These are phyloP conservation scores for Pythium rishiriense DNA, from an alignment of 352 stramenopile species.

Conservation along the genomic window DNA sequence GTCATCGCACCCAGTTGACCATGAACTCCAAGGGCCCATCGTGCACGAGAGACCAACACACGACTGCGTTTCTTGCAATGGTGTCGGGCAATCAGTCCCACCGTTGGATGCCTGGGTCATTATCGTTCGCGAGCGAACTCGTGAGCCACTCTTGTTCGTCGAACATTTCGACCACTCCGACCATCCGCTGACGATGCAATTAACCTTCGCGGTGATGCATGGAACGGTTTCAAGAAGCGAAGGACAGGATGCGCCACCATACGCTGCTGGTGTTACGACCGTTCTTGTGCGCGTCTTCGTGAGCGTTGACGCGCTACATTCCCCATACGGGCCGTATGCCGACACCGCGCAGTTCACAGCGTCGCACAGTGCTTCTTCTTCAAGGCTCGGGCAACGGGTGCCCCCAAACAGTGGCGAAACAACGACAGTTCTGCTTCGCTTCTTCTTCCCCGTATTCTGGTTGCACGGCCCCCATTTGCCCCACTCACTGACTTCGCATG, in stretches of 20 bases:
- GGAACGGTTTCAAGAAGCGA: conserved; percentile 13
- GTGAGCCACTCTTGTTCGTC: conserved; percentile 15
- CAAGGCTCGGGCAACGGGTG: conserved; percentile 38
- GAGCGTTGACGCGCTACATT: conserved; percentile 36
- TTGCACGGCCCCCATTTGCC: conserved; percentile 42
- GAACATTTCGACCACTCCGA: conserved; percentile 31
- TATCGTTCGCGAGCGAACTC: conserved; percentile 30
- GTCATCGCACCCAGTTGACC: conserved; percentile 35
- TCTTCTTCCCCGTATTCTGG: conserved; percentile 30
- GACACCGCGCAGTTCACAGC: conserved; percentile 42
- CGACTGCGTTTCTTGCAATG: conserved; percentile 14
- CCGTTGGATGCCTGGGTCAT: conserved; percentile 32
- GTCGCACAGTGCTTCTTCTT: conserved; percentile 39
- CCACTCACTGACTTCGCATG: conserved; percentile 33
- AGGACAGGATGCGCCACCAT: conserved; percentile 41
- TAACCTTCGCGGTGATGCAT: conserved; percentile 21
- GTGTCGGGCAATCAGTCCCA: conserved; percentile 28
- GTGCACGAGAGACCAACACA: conserved; percentile 34
- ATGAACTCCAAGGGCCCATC: conserved; percentile 31
- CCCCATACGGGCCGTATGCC: conserved; percentile 41
- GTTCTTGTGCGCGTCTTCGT: conserved; percentile 50
- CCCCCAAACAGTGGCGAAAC: conserved; percentile 48
- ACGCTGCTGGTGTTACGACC: conserved; percentile 34
- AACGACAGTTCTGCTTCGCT: conserved; percentile 32
- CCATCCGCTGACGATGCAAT: conserved; percentile 36